Conservation (phyloP, 1,284 basidiomycete species). For the Malassezia sp. region DNA sequence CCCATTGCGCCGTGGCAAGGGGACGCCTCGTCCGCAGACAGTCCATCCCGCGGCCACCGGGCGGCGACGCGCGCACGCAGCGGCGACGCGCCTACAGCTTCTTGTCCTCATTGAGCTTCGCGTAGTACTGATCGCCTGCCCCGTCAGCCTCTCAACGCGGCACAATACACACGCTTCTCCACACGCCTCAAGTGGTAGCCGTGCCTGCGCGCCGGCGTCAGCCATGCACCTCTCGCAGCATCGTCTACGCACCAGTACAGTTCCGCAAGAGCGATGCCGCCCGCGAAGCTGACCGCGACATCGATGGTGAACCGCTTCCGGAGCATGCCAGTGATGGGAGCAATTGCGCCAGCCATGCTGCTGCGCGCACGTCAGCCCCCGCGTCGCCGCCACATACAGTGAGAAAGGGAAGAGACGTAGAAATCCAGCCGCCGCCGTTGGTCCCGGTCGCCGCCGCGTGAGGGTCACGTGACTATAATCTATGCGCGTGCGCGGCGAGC, state of each 20-base stretch:
- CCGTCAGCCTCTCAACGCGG: too few relatives aligned
- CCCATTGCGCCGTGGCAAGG: too few relatives aligned
- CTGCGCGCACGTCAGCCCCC: background rate
- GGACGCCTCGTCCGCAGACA: too few relatives aligned
- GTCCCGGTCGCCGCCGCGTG: slow-evolving; percentile 3
- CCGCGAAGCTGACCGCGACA: slow-evolving; percentile 1
- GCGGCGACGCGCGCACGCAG: too few relatives aligned
- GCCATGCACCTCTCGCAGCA: too few relatives aligned
- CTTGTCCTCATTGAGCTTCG: slow-evolving; percentile 6
- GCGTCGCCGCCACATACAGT: background rate
- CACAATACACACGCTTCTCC: too few relatives aligned
- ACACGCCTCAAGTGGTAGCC: too few relatives aligned
- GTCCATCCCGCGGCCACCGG: too few relatives aligned
- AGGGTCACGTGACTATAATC: slow-evolving; percentile 16
- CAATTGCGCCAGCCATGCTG: slow-evolving; percentile 6
- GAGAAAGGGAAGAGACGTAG: background rate
- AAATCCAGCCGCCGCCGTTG: slow-evolving; percentile 3
- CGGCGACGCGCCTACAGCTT: background rate
- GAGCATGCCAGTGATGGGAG: slow-evolving; percentile 16
- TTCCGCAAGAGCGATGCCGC: slow-evolving; percentile 3
- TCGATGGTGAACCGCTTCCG: slow-evolving; percentile 7
- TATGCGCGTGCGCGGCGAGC: slow-evolving; percentile 1
- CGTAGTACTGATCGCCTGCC: too few relatives aligned
- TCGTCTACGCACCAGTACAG: too few relatives aligned
- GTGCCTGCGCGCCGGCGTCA: too few relatives aligned